Evolutionary conservation across 441 rosid species (phyloP), one percentile per base, ranked within the genome.

Genomic region (Erysimum cheiri): DNA sequence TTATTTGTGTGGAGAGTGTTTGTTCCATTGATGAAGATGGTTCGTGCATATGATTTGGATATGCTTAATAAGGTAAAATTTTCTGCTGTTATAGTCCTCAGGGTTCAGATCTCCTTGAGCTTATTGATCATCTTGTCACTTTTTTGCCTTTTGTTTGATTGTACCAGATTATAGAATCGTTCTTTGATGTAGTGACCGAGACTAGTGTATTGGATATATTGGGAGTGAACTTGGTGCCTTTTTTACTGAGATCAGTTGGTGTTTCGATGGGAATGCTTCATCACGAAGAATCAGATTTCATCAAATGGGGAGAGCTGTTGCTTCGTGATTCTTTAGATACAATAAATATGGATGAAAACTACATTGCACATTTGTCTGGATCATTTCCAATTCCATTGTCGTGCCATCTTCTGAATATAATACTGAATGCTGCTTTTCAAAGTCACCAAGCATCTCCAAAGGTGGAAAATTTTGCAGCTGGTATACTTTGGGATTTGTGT

Each of bases 401-500:
- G 35, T 90, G 96, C 78, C 88, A 85, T 81, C 80, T 90, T 40
- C 80, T 89, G 64, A 78, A 85, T 68, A 69, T 86, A 73, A 75
- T 79, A n/a, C 78, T 90, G 64, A 87, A 85, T 77, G 83, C 87
- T 79, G 84, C 87, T 75, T 67, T 81, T 60, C 80, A 60, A 80
- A 75, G 75, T 79, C 69, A 59, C 53, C 77, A 71, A 72, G 77
- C 66, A 24, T 80, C 70, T 71, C 67, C 82, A 15, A 35, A 67
- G 73, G 78, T 74, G 39, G 85, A 76, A 49, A 78, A 26, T 53
- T 79, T 89, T 69, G 80, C 85, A 37, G 77, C 55, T 63, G 80
- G 80, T 75, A 55, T 92, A 70, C 90, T 95, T 56, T 87, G 83
- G 90, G 87, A 86, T 84, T 78, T 95, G 60, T 87, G 97, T 74